Evolutionary conservation across 2,329 filamentous ascomycete genomes (phyloP).

Genomic region (Leptographium galeiforme): DNA sequence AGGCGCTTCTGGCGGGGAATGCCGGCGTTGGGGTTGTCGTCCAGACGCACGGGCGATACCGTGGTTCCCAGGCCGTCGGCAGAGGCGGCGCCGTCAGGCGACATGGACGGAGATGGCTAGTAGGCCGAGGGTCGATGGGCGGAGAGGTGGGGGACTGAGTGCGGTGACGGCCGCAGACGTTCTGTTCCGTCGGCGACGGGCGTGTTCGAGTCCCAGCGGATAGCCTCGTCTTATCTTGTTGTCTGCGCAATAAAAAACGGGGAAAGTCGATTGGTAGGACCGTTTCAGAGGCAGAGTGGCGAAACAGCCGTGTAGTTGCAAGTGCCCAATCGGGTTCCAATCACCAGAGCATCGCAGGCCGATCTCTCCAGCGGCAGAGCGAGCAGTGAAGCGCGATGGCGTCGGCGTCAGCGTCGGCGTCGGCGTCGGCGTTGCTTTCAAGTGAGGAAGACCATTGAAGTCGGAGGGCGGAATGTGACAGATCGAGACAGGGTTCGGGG

Average conservation of each 20-base stretch:
- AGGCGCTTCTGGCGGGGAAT: conserved; percentile 80
- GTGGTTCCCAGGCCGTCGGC: neutral
- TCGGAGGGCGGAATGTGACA: neutral
- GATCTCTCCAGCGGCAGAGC: neutral
- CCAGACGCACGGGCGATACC: conserved; percentile 7
- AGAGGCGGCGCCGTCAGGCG: neutral
- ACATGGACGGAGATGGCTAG: neutral
- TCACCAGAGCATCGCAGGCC: neutral
- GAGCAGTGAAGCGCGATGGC: neutral
- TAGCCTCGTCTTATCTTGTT: no score
- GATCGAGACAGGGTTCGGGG: neutral
- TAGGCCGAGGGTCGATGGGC: neutral
- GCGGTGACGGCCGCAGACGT: neutral
- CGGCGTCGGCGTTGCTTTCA: neutral
- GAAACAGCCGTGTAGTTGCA: neutral
- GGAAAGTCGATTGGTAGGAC: neutral
- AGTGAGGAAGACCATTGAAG: neutral
- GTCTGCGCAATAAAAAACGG: no score
- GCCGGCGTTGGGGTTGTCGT: conserved; percentile 30
- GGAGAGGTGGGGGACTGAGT: neutral
- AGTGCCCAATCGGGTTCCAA: neutral
- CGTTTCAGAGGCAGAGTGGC: neutral
- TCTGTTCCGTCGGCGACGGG: neutral
- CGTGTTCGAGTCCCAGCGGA: no score
- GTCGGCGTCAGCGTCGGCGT: neutral